Base-by-base conservation (phyloP, 805 yeast genomes). In the Lipomyces spencermartinsiae region DNA sequence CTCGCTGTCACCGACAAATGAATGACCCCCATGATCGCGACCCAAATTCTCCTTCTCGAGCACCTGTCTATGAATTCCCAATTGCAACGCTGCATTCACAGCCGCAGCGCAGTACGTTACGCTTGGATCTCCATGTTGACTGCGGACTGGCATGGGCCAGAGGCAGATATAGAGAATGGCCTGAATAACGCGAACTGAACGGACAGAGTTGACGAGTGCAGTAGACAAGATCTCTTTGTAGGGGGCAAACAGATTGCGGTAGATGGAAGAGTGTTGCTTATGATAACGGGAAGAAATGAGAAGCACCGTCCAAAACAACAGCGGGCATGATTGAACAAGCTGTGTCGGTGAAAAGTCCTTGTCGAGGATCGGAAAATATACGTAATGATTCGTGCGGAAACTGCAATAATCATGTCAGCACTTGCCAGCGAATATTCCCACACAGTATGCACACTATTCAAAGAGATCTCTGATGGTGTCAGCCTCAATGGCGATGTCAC, bases 301-400 rank as follows among this genome's bases (percentile, higher is more conserved):
- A 33, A 54, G n/a, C 31, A 54, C 4, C 58, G 58, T 54, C 58
- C 58, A 54, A 33, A 54, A 54, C 4, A 54, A 33, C 12, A 54
- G 35, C 35, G 58, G 58, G n/a, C 34, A 54, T 29, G 58, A 54
- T 33, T 54, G 34, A 6, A 8, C 35, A 2, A 54, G 58, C 9
- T 33, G 29, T n/a, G 5, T 33, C 9, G 59, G n/a, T 31, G 46
- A 57, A 35, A 57, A 57, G 19, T 57, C 46, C n/a, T 10, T 2
- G 22, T 25, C 33, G 56, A 53, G 56, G 56, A 53, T 54, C 35
- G 58, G 58, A 54, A 54, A 54, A 19, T 29, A 54, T n/a, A 29
- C 12, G n/a, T 1, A 54, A 7, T 54, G 58, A 8, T 54, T 54
- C 3, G 16, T 6, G 34, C 58, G 58, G 35, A 54, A 54, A 54